Base-by-base conservation (phyloP, 139 green algal species). In the Microglena sp. region DNA sequence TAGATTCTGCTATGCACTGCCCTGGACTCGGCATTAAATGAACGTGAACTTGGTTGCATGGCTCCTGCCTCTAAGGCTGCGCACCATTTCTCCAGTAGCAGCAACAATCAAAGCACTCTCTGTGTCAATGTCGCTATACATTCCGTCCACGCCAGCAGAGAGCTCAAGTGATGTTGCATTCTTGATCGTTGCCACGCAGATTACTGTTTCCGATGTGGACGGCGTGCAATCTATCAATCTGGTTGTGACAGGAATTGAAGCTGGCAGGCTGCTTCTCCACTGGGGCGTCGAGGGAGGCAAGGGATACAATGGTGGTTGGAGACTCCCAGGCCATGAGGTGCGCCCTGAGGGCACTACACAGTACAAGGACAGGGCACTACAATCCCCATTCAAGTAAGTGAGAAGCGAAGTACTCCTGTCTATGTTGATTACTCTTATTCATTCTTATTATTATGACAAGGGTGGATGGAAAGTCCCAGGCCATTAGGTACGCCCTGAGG, bases 361-460 rank as follows among this genome's bases (percentile, higher is more conserved):
- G 57, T 98, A 98, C 78, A 98, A 98, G 67, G 79, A 96, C 15
- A 77, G 92, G 21, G 92, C 92, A 4, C 79, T 98, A 72, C 92
- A 98, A 75, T 96, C 90, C 18, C 88, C 87, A 1, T 96, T 84
- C 60, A 81, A 68, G 82, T 84, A 44, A 33, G 66, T 69, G n/a
- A n/a, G n/a, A n/a, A n/a, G n/a, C n/a, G n/a, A n/a, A n/a, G n/a
- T n/a, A n/a, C n/a, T n/a, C n/a, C n/a, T n/a, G n/a, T n/a, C n/a
- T n/a, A n/a, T n/a, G n/a, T n/a, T n/a, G n/a, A n/a, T n/a, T n/a
- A n/a, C n/a, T n/a, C n/a, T n/a, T n/a, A n/a, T n/a, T n/a, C n/a
- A n/a, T n/a, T n/a, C n/a, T n/a, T n/a, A n/a, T n/a, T n/a, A n/a
- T n/a, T n/a, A n/a, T n/a, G n/a, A 95, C 75, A 85, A 92, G 66